These are phyloP conservation scores for Ophiostoma himal-ulmi DNA, from an alignment of 2,329 filamentous ascomycete genomes.

Conservation along the genomic window DNA sequence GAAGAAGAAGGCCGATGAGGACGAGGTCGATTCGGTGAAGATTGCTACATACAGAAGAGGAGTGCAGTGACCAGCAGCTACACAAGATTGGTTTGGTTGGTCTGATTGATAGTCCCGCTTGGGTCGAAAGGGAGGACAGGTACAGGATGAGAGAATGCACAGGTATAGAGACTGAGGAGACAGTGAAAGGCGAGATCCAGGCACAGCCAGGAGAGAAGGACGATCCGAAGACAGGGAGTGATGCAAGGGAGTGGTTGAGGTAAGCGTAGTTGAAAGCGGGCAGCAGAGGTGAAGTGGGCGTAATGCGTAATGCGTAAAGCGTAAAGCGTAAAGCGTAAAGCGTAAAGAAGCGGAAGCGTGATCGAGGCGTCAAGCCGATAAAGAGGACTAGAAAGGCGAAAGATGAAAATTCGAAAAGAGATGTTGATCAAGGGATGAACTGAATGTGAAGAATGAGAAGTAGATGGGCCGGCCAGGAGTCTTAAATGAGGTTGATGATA, in stretches of 20 bases:
- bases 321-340: not conserved
- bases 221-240: conserved; percentile 8
- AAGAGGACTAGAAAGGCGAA: not conserved
- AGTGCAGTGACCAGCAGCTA: conserved; percentile 22
- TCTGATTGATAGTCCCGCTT: conserved; percentile 7
- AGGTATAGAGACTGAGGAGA: not conserved
- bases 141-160: not conserved
- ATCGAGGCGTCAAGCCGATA: not conserved
- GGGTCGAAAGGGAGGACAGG: not conserved
- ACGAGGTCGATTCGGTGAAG: conserved; percentile 9
- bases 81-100: not conserved
- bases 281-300: not conserved
- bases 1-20: conserved; percentile 19
- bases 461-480: conserved; percentile 3
- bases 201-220: not conserved
- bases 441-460: conserved; percentile 1
- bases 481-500: conserved; percentile 10
- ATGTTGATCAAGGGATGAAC: conserved; percentile 11
- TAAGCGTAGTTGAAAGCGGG: not conserved
- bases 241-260: conserved; percentile 14
- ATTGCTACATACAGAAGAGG: not conserved
- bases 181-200: not conserved
- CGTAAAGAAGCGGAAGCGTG: not conserved
- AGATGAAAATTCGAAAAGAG: not conserved
- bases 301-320: not conserved